Evolutionary conservation across 2,329 filamentous ascomycete genomes (phyloP).

Genomic region (Trichoderma afroharzianum): DNA sequence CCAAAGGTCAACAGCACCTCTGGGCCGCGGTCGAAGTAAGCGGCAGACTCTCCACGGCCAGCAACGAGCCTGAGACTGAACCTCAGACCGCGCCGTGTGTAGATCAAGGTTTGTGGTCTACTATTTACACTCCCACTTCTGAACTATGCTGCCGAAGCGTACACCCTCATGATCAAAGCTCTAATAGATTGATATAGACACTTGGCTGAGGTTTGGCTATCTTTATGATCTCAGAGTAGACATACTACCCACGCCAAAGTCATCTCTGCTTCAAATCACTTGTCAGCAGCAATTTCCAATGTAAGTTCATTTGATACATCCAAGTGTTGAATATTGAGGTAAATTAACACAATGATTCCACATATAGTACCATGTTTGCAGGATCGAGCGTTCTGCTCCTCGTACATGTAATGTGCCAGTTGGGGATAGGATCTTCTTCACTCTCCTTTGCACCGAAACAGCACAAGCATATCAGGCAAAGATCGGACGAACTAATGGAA

Average conservation of each 20-base stretch:
- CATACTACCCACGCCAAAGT: slow-evolving; percentile 40
- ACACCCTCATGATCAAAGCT: neutral
- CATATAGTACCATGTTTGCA: slow-evolving; percentile 37
- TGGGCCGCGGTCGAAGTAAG: slow-evolving; percentile 51
- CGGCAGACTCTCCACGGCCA: slow-evolving; percentile 34
- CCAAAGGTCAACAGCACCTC: slow-evolving; percentile 33
- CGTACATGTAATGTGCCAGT: slow-evolving; percentile 41
- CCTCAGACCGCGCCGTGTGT: neutral
- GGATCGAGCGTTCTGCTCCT: slow-evolving; percentile 47
- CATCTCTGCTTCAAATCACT: slow-evolving; percentile 44
- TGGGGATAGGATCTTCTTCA: slow-evolving; percentile 10
- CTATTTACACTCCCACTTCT: too few relatives aligned
- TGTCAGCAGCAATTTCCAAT: slow-evolving; percentile 41
- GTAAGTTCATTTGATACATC: slow-evolving; percentile 29
- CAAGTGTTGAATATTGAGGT: neutral
- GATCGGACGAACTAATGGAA: slow-evolving; percentile 54
- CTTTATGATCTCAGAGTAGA: slow-evolving; percentile 48
- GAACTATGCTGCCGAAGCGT: neutral
- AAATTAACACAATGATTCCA: neutral
- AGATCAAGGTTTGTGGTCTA: neutral
- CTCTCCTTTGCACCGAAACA: slow-evolving; percentile 10
- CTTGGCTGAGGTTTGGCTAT: slow-evolving; percentile 41
- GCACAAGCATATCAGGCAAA: slow-evolving; percentile 32
- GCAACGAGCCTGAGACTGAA: neutral
- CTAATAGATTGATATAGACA: slow-evolving; percentile 26